Conservation (phyloP, 2,329 filamentous ascomycete species). For the Macrophomina tecta region DNA sequence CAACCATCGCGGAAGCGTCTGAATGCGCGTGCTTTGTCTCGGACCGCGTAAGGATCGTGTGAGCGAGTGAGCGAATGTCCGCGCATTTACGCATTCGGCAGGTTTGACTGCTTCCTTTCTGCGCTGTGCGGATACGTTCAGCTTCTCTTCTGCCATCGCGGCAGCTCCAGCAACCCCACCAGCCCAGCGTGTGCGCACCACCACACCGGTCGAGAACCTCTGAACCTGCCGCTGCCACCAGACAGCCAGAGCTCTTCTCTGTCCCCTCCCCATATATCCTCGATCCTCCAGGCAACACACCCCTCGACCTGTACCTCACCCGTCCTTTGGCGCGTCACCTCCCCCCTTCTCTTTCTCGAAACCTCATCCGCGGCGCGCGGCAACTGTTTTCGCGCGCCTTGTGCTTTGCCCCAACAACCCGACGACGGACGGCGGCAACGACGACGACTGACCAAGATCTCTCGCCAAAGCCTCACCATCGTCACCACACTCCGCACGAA, state of each 20-base stretch:
- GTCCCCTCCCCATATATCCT: no score
- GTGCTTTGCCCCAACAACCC: not conserved
- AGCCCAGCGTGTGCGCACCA: not conserved
- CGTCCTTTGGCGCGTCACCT: no score
- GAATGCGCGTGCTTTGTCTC: conserved; percentile 1
- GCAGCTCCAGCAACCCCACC: conserved; percentile 2
- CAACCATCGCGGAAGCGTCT: not conserved
- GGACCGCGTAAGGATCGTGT: not conserved
- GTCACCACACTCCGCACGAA: not conserved
- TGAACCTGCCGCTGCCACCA: not conserved
- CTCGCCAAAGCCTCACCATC: no score
- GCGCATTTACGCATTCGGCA: not conserved
- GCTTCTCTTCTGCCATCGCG: not conserved
- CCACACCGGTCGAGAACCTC: not conserved
- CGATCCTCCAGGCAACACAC: no score
- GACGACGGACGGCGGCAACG: not conserved
- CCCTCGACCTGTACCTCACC: no score
- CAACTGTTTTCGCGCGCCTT: not conserved
- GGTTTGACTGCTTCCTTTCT: not conserved
- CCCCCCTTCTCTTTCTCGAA: no score
- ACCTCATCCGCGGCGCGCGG: not conserved
- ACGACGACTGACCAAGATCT: not conserved
- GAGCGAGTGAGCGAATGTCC: not conserved
- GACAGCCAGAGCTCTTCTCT: not conserved
- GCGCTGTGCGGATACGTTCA: not conserved